Conservation (phyloP, 139 green algal genomes). For the Chlorella vulgaris region DNA sequence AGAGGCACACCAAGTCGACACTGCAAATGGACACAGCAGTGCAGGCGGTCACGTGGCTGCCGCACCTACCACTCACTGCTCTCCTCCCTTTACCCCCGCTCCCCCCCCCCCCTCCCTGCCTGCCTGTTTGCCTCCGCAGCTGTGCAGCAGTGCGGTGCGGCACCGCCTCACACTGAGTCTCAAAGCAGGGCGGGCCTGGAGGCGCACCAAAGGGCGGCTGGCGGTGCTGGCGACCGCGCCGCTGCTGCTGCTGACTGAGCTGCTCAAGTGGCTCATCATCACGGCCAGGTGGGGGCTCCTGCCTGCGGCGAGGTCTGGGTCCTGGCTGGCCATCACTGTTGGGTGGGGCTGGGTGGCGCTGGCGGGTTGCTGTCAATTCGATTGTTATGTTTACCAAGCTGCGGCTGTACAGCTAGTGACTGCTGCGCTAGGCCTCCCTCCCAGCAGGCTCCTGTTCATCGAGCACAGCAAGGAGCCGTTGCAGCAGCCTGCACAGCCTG, state of each 20-base stretch:
- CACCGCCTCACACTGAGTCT: slow-evolving; percentile 31
- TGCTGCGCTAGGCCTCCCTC: too few relatives aligned
- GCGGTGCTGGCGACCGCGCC: background rate
- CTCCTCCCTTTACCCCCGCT: too few relatives aligned
- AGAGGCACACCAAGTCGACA: too few relatives aligned
- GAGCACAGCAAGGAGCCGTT: background rate
- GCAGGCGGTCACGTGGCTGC: too few relatives aligned
- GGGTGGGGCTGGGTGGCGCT: too few relatives aligned
- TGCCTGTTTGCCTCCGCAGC: background rate
- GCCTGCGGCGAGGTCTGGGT: too few relatives aligned
- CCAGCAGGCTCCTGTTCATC: background rate
- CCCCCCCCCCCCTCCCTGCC: too few relatives aligned
- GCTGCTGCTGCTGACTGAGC: background rate
- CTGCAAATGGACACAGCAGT: too few relatives aligned
- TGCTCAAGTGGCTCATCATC: slow-evolving; percentile 8
- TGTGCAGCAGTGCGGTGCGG: slow-evolving; percentile 28
- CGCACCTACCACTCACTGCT: background rate
- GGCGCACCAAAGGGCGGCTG: background rate
- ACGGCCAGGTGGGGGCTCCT: background rate
- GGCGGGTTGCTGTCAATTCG: too few relatives aligned
- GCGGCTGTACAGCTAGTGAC: too few relatives aligned
- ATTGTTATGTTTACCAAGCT: background rate
- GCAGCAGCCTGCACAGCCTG: too few relatives aligned
- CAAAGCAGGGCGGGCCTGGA: slow-evolving; percentile 13
- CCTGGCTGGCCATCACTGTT: too few relatives aligned